Conservation (phyloP, 345 rosid species). For the Melaleuca quinquenervia region DNA sequence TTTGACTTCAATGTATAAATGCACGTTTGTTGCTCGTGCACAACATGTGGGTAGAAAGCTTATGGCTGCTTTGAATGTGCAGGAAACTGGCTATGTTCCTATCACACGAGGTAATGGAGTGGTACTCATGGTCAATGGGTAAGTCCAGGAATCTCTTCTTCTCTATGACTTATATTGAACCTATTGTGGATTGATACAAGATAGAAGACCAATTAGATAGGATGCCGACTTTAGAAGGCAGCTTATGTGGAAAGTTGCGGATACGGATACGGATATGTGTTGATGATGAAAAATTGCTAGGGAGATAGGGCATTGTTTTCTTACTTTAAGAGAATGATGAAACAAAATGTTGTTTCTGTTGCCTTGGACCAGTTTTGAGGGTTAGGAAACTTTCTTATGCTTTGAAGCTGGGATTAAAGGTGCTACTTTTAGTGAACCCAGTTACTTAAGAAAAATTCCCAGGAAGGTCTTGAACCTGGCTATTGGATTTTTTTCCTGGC, state of each 20-base stretch:
- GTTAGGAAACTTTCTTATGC: background rate
- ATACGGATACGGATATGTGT: background rate
- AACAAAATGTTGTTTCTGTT: background rate
- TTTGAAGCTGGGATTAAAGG: background rate
- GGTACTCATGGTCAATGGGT: slow-evolving; percentile 97
- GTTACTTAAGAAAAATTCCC: background rate
- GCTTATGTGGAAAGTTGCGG: background rate
- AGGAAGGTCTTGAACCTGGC: background rate
- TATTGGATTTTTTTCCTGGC: background rate
- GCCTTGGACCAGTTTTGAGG: background rate
- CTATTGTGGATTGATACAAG: background rate
- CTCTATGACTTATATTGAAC: background rate
- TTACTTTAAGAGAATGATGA: background rate
- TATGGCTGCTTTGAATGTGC: slow-evolving; percentile 15
- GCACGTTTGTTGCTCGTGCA: background rate
- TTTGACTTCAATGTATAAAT: background rate
- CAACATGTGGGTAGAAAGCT: background rate
- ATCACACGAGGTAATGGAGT: slow-evolving; percentile 84
- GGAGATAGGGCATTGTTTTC: background rate
- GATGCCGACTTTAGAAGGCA: background rate
- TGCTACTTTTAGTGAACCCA: background rate
- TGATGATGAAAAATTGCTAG: background rate
- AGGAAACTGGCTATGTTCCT: slow-evolving; percentile 95
- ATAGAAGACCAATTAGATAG: background rate
- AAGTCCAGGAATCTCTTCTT: slow-evolving; percentile 10